Conservation (phyloP, 2,329 filamentous ascomycete genomes). For the Chaetomium strumarium region DNA sequence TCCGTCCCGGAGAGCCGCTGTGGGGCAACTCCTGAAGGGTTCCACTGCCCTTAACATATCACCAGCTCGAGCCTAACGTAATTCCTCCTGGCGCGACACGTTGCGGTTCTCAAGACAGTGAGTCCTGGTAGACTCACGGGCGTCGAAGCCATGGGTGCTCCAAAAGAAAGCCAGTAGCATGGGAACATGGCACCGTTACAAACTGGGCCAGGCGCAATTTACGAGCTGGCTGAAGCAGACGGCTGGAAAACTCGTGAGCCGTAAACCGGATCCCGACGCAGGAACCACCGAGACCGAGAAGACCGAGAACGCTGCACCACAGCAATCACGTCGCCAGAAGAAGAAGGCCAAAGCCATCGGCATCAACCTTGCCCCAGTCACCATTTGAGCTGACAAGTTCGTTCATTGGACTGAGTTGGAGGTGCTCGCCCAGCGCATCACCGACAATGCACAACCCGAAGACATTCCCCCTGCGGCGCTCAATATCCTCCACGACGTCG, state of each 20-base stretch:
- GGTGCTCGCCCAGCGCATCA: conserved; percentile 20
- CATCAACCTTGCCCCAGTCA: background rate
- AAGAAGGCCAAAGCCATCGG: conserved; percentile 10
- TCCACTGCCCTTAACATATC: too few species aligned
- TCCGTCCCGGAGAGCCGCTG: too few species aligned
- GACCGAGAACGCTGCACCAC: background rate
- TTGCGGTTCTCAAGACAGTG: too few species aligned
- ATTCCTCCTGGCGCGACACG: too few species aligned
- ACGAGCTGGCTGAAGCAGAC: conserved; percentile 19
- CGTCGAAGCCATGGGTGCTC: background rate
- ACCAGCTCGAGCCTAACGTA: too few species aligned
- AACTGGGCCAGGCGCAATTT: conserved; percentile 18
- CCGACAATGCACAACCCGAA: conserved; percentile 21
- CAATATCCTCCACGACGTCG: conserved; percentile 27
- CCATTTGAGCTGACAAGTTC: background rate
- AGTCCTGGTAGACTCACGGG: background rate
- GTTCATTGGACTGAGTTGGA: conserved; percentile 23
- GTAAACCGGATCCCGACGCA: background rate
- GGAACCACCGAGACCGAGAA: background rate
- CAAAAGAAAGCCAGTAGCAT: conserved; percentile 3
- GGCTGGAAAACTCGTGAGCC: conserved; percentile 14
- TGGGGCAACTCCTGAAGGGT: too few species aligned
- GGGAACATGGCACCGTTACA: conserved; percentile 17
- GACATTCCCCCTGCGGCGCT: conserved; percentile 25
- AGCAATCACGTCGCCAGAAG: conserved; percentile 15